Evolutionary conservation across 2,329 filamentous ascomycete genomes (phyloP), one percentile per base, ranked within the genome.

Genomic region (Verticillium longisporum): DNA sequence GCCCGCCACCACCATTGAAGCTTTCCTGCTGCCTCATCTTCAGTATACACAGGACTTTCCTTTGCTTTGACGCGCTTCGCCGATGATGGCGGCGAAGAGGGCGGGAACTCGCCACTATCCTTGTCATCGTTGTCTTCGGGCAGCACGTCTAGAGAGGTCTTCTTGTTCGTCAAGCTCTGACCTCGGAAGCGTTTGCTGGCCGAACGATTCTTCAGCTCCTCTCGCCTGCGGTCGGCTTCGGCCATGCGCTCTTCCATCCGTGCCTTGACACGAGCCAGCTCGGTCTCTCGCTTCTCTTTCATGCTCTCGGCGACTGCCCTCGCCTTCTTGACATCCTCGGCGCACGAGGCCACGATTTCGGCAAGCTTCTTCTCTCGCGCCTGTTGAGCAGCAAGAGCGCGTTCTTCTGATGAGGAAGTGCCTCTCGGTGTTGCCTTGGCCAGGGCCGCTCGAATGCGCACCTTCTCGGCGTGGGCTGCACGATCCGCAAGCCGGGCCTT

Each of bases 251-350:
- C 90, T 71, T 93, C 88, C 82, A 93, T 92, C 71, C 92, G 89
- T 58, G 84, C 75, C 64, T 86, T 85, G 71, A 90, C 81, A 68
- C 87, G 86, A 66, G 81, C 82, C 61, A 90, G 83, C 65, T 93
- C 89, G 61, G 88, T 87, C 70, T 92, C 88, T 65, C 91, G 86
- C 72, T 89, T 88, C 75, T 91, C 88, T 74, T 91, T 92, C 78
- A 90, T 92, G 61, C 84, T 87, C 72, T 92, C 90, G 14, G 90
- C 90, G n/a, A 93, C 82, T 58, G 89, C 88, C 78, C 94, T 94
- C 59, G 90, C 90, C 65, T 90, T 83, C 70, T 89, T 87, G 15
- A 95, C 91, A 71, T 95, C 91, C 73, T 92, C 90, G 21, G 91
- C 91, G 70, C 91, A 94, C 63, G 86, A 83, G 57, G 90, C 89